Base-by-base conservation (phyloP, 768 basidiomycete genomes). In the Royoungia palumana region DNA sequence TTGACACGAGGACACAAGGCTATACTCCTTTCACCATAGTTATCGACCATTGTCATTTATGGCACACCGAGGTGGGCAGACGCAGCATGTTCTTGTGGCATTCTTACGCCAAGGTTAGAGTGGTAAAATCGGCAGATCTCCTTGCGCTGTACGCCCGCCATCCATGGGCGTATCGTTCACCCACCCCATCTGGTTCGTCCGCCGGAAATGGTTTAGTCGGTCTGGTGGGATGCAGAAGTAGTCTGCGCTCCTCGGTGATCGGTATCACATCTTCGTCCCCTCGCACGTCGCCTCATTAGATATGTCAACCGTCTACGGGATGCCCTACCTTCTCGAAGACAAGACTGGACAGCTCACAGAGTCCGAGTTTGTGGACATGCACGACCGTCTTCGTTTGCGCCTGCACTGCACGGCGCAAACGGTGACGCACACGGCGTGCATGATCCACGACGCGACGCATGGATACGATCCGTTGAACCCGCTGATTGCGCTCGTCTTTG, bases 311-410 rank as follows among this genome's bases (percentile, higher is more conserved):
- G 72, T 69, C 47, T 81, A 78, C 51, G 79, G 78, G 47, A 69
- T 84, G 57, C 79, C 82, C 34, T 78, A 70, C 64, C 76, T 85
- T 56, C 78, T 88, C 48, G 81, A 84, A 60, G 85, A 87, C 68
- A 77, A 70, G 47, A 77, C 76, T 6, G 83, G 83, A 5, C 65
- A 59, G 30, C 64, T 82, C 32, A 67, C 70, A 12, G 80, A 76
- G 30, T 77, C 82, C 4, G 76, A 81, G 17, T 87, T 82, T 58
- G 60, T 75, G 41, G 86, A 87, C 65, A 70, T 85, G 54, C 72
- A 86, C 63, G 80, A 79, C 41, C 81, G 85, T 17, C 72, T 83
- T 60, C 69, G 69, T 25, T 67, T 83, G 52, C 63, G 60, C 43
- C 68, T 81, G 47, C 73, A 75, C 30, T 75, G 79, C 51, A 81